These are phyloP conservation scores for Musa schizocarpa DNA, from an alignment of 176 grass and related monocot species.

Conservation along the genomic window DNA sequence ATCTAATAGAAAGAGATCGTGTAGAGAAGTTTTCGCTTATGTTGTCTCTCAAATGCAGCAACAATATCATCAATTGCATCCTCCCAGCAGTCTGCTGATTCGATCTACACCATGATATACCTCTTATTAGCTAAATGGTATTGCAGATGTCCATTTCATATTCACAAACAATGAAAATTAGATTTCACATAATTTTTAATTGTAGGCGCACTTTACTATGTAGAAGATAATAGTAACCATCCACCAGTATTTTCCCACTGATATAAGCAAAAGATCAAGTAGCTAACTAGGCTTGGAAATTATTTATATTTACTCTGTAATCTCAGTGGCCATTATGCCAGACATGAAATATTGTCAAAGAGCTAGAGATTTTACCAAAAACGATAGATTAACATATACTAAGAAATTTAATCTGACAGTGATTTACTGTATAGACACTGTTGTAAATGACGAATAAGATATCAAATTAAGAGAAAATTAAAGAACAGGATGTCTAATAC, in stretches of 20 bases:
- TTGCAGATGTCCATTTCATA: background rate
- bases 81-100: conserved; percentile 41
- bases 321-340: background rate
- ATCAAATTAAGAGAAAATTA: too few relatives aligned
- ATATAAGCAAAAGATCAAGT: too few relatives aligned
- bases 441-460: background rate
- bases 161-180: background rate
- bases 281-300: too few relatives aligned
- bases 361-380: background rate
- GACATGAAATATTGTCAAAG: background rate
- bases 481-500: too few relatives aligned
- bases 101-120: conserved; percentile 24
- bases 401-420: too few relatives aligned
- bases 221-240: too few relatives aligned
- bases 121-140: background rate
- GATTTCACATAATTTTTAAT: too few relatives aligned
- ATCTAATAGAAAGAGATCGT: conserved; percentile 40
- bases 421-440: background rate
- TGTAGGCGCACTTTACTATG: too few relatives aligned
- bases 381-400: background rate
- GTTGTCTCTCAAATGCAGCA: conserved; percentile 37
- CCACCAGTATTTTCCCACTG: too few relatives aligned
- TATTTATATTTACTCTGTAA: background rate
- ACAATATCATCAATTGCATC: conserved; percentile 41
- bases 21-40: conserved; percentile 40